These are phyloP conservation scores for Ceraceosorus bombacis DNA, from an alignment of 1,284 basidiomycete genomes.

Conservation along the genomic window DNA sequence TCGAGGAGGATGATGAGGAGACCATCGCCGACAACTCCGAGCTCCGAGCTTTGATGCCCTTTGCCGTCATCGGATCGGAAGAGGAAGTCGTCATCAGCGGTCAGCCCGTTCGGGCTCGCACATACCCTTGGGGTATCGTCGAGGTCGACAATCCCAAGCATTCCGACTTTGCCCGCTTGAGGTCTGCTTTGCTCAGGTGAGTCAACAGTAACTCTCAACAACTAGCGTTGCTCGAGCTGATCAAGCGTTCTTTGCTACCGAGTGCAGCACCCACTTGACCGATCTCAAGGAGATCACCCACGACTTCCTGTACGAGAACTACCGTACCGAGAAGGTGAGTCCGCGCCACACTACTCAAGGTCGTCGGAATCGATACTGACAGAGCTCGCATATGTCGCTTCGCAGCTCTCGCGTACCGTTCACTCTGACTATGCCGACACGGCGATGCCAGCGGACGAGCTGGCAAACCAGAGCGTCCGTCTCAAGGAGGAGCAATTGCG, in stretches of 20 bases:
- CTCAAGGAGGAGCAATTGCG: slow-evolving; percentile 98
- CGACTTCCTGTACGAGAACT: slow-evolving; percentile 81
- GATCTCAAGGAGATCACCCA: slow-evolving; percentile 86
- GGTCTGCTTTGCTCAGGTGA: slow-evolving; percentile 74
- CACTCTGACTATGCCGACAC: slow-evolving; percentile 58
- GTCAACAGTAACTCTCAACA: slow-evolving; percentile 18
- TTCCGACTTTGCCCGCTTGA: slow-evolving; percentile 87
- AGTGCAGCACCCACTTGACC: slow-evolving; percentile 74
- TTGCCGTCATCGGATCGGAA: slow-evolving; percentile 94
- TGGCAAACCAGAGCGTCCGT: slow-evolving; percentile 89
- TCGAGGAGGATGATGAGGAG: slow-evolving; percentile 96
- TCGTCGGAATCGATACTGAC: slow-evolving; percentile 5
- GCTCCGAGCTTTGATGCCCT: slow-evolving; percentile 57
- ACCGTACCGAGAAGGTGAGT: slow-evolving; percentile 80
- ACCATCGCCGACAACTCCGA: slow-evolving; percentile 84
- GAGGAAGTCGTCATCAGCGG: slow-evolving; percentile 91
- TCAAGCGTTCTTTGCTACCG: neutral
- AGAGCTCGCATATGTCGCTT: neutral
- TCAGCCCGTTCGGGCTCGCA: slow-evolving; percentile 79
- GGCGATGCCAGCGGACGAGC: slow-evolving; percentile 64
- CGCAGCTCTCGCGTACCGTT: slow-evolving; percentile 72
- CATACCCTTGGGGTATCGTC: slow-evolving; percentile 95
- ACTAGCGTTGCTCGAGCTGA: neutral
- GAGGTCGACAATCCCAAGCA: slow-evolving; percentile 98
- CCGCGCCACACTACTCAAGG: neutral